phyloP scores from a whole-genome alignment of 495 filamentous ascomycete genomes.

The Filosporella fistucella region DNA sequence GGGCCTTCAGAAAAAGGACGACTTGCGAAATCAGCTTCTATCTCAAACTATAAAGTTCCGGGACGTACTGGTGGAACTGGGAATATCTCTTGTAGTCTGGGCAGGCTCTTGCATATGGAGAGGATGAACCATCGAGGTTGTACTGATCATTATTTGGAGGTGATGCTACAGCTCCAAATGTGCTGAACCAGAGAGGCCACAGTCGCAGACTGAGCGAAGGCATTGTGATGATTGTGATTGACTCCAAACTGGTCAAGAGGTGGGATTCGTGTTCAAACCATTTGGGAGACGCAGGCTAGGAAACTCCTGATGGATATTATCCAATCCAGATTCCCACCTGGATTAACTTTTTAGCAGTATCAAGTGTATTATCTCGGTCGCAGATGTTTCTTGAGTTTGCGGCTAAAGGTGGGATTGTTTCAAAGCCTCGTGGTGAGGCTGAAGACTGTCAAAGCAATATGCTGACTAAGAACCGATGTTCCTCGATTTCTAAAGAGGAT shows the following conservation, averaged over 20 bases:
- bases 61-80: conserved; percentile 37
- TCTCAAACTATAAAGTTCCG: neutral
- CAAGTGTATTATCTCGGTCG: no score
- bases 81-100: conserved; percentile 46
- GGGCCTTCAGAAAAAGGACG: conserved; percentile 75
- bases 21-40: conserved; percentile 33
- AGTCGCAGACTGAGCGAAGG: neutral
- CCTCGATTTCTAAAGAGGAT: neutral
- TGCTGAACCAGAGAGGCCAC: conserved; percentile 5
- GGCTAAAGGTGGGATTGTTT: neutral
- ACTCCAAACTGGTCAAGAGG: no score
- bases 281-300: no score
- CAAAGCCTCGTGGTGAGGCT: neutral
- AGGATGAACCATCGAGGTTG: neutral
- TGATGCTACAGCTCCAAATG: neutral
- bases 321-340: no score
- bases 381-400: no score
- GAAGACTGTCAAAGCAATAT: no score
- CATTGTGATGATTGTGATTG: conserved; percentile 8
- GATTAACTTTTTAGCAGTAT: no score
- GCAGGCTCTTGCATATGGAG: conserved; percentile 29
- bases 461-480: neutral
- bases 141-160: neutral
- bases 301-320: no score
- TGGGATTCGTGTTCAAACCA: no score